Evolutionary conservation across 176 grass and related monocot genomes (phyloP).

Genomic region (Oryza nivara): DNA sequence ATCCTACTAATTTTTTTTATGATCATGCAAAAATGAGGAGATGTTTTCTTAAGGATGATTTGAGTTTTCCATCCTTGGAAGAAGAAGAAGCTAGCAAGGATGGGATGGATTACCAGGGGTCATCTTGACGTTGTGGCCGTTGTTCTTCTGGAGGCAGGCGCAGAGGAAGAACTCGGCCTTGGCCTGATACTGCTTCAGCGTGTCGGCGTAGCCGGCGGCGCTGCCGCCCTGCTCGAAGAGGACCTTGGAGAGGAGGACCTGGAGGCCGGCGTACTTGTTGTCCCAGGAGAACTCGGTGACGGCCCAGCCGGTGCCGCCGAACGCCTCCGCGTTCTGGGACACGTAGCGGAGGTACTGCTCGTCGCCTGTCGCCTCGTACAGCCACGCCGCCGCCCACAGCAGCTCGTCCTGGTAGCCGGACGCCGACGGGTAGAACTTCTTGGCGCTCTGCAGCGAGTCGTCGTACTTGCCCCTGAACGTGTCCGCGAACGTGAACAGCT

Average conservation of each 20-base stretch:
- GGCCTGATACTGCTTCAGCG: conserved; percentile 78
- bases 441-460: conserved; percentile 53
- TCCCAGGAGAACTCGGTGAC: conserved; percentile 93
- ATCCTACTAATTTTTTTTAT: no score
- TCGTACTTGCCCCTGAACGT: conserved; percentile 82
- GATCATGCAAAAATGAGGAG: no score
- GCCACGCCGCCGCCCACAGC: conserved; percentile 86
- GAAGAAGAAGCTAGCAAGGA: neutral
- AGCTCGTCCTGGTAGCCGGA: conserved; percentile 84
- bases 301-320: conserved; percentile 84
- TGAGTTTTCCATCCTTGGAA: no score
- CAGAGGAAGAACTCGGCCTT: conserved; percentile 99
- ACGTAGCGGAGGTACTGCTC: conserved; percentile 69
- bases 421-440: conserved; percentile 86
- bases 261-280: conserved; percentile 93
- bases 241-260: conserved; percentile 82
- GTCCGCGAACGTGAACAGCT: conserved; percentile 89
- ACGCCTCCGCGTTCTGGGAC: conserved; percentile 53
- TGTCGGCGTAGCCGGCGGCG: conserved; percentile 27
- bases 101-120: conserved; percentile 54
- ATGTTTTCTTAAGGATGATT: no score
- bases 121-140: conserved; percentile 60
- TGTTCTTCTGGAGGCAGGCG: conserved; percentile 90
- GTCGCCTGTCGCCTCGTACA: conserved; percentile 80
- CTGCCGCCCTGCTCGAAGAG: conserved; percentile 43